Evolutionary conservation across 2,329 filamentous ascomycete genomes (phyloP).

Genomic region (Penicillium hordei): DNA sequence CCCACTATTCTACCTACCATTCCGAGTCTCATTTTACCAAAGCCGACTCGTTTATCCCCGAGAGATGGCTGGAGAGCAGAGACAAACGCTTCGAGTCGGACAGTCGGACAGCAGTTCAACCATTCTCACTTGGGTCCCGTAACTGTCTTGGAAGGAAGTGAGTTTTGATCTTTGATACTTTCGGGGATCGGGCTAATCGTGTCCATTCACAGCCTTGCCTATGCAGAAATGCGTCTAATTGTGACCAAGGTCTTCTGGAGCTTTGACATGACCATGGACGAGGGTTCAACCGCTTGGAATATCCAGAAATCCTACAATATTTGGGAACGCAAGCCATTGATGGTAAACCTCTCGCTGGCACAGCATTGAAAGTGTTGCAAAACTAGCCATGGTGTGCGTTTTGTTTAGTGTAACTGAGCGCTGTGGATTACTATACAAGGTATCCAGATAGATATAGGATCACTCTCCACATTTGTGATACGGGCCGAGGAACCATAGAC

Average conservation of each 20-base stretch:
- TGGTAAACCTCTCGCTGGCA: constrained; percentile 16
- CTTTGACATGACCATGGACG: constrained; percentile 18
- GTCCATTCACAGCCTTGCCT: constrained; percentile 28
- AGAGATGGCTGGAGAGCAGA: constrained; percentile 28
- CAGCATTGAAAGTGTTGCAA: constrained; percentile 3
- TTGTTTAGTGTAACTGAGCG: background rate
- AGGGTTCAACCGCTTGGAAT: constrained; percentile 16
- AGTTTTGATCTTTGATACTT: constrained; percentile 15
- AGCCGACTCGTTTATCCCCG: constrained; percentile 29
- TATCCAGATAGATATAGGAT: background rate
- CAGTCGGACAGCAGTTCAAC: constrained; percentile 13
- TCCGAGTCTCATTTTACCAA: constrained; percentile 25
- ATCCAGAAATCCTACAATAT: constrained; percentile 23
- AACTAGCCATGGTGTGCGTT: background rate
- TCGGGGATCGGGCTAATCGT: background rate
- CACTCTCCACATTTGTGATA: background rate
- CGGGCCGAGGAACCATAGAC: background rate
- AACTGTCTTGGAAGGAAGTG: constrained; percentile 33
- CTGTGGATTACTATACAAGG: background rate
- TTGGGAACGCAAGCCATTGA: constrained; percentile 25
- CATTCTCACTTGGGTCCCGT: constrained; percentile 30
- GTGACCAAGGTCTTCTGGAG: constrained; percentile 20
- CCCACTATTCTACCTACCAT: constrained; percentile 17
- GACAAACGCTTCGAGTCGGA: constrained; percentile 22
- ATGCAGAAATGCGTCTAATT: constrained; percentile 34